Percentiles rank a stretch among this genome's conserved stretches.
Evolutionary conservation across 164 flowering plant species (phyloP).

Genomic region (Liquidambar formosana): DNA sequence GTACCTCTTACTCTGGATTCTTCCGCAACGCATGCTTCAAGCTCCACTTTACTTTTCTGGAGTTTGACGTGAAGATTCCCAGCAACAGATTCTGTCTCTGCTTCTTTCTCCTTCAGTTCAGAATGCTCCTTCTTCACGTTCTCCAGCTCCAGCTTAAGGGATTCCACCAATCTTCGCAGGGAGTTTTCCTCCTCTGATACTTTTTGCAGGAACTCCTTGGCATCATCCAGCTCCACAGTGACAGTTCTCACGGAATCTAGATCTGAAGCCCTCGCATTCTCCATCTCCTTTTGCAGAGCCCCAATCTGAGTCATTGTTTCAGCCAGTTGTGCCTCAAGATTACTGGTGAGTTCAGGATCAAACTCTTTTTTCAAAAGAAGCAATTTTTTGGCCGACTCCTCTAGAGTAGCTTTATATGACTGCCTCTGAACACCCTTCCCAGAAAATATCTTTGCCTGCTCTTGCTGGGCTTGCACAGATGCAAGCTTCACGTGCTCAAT

Average conservation of each 20-base stretch:
- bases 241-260: constrained; percentile 61
- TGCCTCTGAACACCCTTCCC: constrained; percentile 64
- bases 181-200: constrained; percentile 76
- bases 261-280: constrained; percentile 59
- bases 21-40: constrained; percentile 59
- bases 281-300: constrained; percentile 52
- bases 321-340: constrained; percentile 54
- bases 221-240: constrained; percentile 73
- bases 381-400: constrained; percentile 60
- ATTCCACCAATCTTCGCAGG: constrained; percentile 56
- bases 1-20: constrained; percentile 60
- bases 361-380: constrained; percentile 51
- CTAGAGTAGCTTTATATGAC: constrained; percentile 47
- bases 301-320: constrained; percentile 51
- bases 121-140: constrained; percentile 72
- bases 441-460: constrained; percentile 52
- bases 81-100: constrained; percentile 73
- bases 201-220: constrained; percentile 72
- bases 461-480: constrained; percentile 54
- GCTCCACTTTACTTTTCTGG: constrained; percentile 64
- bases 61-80: constrained; percentile 77
- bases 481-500: constrained; percentile 68
- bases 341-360: constrained; percentile 46
- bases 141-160: constrained; percentile 73
- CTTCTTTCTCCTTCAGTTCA: constrained; percentile 74